Conservation (phyloP, 371 early-diverging fungal species). For the Syncephalis plumigaleata region DNA sequence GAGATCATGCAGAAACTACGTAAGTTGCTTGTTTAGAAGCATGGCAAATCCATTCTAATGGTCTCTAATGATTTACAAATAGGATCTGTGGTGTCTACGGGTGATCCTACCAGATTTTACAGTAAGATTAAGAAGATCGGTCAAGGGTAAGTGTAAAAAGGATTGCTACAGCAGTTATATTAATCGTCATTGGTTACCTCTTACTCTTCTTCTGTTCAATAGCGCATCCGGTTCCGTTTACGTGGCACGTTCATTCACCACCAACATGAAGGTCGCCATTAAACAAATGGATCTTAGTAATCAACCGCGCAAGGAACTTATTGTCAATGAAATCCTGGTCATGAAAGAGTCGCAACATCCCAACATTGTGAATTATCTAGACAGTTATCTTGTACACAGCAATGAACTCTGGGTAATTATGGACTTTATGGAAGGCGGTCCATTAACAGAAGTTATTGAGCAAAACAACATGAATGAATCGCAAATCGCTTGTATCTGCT, state of each 20-base stretch:
- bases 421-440: conserved; percentile 98
- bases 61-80: background rate
- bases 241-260: conserved; percentile 53
- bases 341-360: conserved; percentile 90
- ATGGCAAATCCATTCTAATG: background rate
- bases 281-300: conserved; percentile 90
- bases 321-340: conserved; percentile 89
- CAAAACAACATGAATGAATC: conserved; percentile 76
- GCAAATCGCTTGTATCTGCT: conserved; percentile 82
- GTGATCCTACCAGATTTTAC: conserved; percentile 74
- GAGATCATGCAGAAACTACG: conserved; percentile 83
- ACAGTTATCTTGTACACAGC: conserved; percentile 64
- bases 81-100: conserved; percentile 58
- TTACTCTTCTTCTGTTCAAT: too few species aligned
- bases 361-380: conserved; percentile 90
- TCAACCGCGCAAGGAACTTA: conserved; percentile 86
- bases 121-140: conserved; percentile 85
- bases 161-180: background rate
- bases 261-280: conserved; percentile 71
- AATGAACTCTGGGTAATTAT: conserved; percentile 93
- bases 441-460: conserved; percentile 92
- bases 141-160: conserved; percentile 53
- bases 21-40: too few species aligned
- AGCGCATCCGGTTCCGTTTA: conserved; percentile 94
- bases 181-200: background rate